These are phyloP conservation scores for Arabidopsis lyrata DNA, from an alignment of 441 rosid genomes.

Conservation along the genomic window DNA sequence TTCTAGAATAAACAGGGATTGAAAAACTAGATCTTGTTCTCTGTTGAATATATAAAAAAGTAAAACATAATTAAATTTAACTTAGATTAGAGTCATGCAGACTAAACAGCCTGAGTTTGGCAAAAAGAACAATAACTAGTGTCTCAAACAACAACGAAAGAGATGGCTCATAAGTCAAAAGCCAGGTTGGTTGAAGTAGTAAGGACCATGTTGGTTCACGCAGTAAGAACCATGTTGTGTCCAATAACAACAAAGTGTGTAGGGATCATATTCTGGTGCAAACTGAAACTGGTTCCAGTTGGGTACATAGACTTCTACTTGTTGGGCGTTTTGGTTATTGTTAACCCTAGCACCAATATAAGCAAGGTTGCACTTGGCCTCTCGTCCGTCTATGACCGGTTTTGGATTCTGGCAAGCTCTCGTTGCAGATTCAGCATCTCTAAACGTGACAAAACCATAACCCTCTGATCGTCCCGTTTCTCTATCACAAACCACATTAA, in stretches of 20 bases:
- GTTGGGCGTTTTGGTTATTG: neutral
- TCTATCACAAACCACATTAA: slow-evolving; percentile 56
- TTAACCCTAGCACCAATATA: slow-evolving; percentile 43
- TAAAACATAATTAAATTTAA: neutral
- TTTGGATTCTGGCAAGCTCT: slow-evolving; percentile 57
- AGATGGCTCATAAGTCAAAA: slow-evolving; percentile 6
- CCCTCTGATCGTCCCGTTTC: slow-evolving; percentile 61
- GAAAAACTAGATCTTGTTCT: neutral
- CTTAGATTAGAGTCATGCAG: neutral
- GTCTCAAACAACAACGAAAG: neutral
- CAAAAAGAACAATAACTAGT: neutral
- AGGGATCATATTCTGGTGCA: neutral
- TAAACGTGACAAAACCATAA: slow-evolving; percentile 62
- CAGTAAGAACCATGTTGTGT: neutral
- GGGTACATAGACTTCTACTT: neutral
- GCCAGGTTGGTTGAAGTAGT: slow-evolving; percentile 3
- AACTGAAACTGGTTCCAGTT: neutral
- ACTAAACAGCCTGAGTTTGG: neutral
- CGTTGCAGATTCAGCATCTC: slow-evolving; percentile 55
- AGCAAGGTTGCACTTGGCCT: slow-evolving; percentile 64
- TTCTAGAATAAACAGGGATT: neutral
- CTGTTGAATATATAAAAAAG: neutral
- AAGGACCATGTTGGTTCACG: neutral
- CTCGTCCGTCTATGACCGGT: slow-evolving; percentile 62
- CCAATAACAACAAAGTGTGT: neutral